Evolutionary conservation across 768 basidiomycete species (phyloP), one percentile per base, ranked within the genome.

Genomic region (Tephrocybe sp.): DNA sequence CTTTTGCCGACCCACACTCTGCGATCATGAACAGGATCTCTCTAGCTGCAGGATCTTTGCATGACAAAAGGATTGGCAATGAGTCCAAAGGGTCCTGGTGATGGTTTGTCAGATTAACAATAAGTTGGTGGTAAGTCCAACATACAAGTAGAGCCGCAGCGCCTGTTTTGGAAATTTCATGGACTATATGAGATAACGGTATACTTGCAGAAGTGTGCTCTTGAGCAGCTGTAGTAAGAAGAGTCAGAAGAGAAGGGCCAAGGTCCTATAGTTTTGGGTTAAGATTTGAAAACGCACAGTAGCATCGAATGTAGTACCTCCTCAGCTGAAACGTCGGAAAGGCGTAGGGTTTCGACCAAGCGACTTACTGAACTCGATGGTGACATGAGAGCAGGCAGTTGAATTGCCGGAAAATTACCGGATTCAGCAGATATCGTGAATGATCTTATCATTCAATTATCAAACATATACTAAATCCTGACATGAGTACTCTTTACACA

Each of bases 41-140:
- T 17, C 57, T 61, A 2, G 76, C 74, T 31, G 64, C 64, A 5
- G 65, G 62, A 51, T 77, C 71, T 14, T 55, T 55, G 49, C 61
- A 72, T n/a, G 63, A 62, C 14, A 80, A 48, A 0, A 80, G 58
- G 11, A 68, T 44, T 1, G 77, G 72, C n/a, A 80, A 45, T 6
- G 66, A 57, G 48, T 72, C 65, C 49, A 82, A 61, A 2, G 77
- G 70, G 61, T 78, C 76, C 78, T 79, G 20, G 7, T 8, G 23
- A 35, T 52, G 26, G 26, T 50, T 56, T 39, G 16, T 38, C 36
- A 49, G 34, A 17, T 19, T 16, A 23, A 34, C 49, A 34, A 44
- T 16, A 40, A 48, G 30, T 34, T 5, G 10, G 42, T 30, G 22
- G n/a, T n/a, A n/a, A n/a, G n/a, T n/a, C n/a, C 36, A 30, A 60